phyloP scores from a whole-genome alignment of 202 grass and related monocot genomes.

The Carex sylvatica region DNA sequence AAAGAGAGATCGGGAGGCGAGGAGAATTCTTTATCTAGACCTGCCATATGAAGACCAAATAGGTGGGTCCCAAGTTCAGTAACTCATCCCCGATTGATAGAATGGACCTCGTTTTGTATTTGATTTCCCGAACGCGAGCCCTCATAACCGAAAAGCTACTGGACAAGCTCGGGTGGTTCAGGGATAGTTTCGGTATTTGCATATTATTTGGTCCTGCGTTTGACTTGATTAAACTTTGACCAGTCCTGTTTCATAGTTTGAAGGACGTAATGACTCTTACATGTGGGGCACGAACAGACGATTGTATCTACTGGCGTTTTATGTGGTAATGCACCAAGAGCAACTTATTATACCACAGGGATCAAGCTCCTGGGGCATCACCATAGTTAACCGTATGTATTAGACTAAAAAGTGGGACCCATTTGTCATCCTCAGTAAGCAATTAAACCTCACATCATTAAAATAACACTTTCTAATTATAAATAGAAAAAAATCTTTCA shows the following conservation, averaged over 20 bases:
- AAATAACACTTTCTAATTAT: neutral
- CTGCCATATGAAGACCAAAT: neutral
- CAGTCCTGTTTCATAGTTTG: neutral
- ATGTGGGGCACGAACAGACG: neutral
- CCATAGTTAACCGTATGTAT: neutral
- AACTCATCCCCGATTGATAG: neutral
- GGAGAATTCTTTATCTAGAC: neutral
- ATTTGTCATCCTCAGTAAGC: neutral
- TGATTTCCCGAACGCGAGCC: neutral
- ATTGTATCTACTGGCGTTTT: neutral
- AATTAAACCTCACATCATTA: neutral
- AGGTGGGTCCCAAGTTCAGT: neutral
- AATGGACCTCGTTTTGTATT: constrained; percentile 1
- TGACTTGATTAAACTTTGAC: neutral
- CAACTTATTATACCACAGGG: neutral
- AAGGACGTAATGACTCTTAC: neutral
- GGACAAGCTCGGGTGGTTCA: neutral
- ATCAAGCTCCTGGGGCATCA: neutral
- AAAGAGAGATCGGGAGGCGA: constrained; percentile 33
- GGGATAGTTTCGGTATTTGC: constrained; percentile 5
- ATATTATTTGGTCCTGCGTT: neutral
- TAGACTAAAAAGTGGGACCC: neutral
- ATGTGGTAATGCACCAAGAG: neutral
- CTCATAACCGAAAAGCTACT: constrained; percentile 3
- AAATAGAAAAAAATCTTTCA: neutral